A percentile compares a stretch with the other conserved stretches of the same genome.
Evolutionary conservation across 1,284 basidiomycete genomes (phyloP).

Genomic region (Sphagnurus paluster): DNA sequence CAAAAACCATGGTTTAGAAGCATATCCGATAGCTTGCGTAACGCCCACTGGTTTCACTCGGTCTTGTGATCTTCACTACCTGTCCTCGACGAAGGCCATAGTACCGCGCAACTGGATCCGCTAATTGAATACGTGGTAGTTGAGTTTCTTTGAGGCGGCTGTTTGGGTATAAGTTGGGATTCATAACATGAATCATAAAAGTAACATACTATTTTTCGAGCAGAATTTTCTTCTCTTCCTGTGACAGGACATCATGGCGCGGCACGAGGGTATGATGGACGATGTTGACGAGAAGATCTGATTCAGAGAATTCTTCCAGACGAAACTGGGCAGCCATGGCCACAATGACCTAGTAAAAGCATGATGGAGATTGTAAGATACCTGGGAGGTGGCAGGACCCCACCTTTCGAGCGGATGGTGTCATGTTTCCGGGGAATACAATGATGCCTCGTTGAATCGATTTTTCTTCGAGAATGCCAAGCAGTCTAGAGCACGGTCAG

Average conservation of each 20-base stretch:
- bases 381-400: conserved; percentile 21
- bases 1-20: conserved; percentile 46
- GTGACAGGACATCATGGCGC: conserved; percentile 85
- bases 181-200: conserved; percentile 12
- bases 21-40: conserved; percentile 93
- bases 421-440: conserved; percentile 96
- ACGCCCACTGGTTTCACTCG: conserved; percentile 95
- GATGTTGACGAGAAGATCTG: conserved; percentile 96
- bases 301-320: conserved; percentile 96
- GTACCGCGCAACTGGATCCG: conserved; percentile 96
- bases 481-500: conserved; percentile 64
- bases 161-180: conserved; percentile 17
- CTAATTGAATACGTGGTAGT: conserved; percentile 93
- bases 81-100: conserved; percentile 95
- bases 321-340: conserved; percentile 86
- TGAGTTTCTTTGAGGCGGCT: conserved; percentile 99
- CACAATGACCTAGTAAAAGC: conserved; percentile 70
- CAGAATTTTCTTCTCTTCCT: conserved; percentile 86
- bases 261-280: conserved; percentile 96
- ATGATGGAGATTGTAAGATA: conserved; percentile 11
- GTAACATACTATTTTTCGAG: conserved; percentile 88
- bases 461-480: conserved; percentile 87
- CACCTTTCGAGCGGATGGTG: conserved; percentile 93
- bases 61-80: conserved; percentile 97
- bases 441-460: conserved; percentile 91